A percentile compares a stretch with the other conserved stretches of the same genome.
Conservation (phyloP, 2,329 filamentous ascomycete genomes). For the Epichloe coenophiala region DNA sequence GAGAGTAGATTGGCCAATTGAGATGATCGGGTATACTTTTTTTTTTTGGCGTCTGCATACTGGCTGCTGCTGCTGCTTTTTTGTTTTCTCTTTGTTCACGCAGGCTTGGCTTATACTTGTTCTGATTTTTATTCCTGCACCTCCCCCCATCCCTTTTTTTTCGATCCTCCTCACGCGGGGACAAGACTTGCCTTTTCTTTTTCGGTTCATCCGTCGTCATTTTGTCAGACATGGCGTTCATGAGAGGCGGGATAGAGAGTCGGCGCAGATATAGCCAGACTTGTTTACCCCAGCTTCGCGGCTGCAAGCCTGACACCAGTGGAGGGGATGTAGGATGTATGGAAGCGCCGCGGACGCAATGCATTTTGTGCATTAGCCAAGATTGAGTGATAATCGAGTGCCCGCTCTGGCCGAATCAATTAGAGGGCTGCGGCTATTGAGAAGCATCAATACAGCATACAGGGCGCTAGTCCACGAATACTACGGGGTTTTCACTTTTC, state of each 20-base stretch:
- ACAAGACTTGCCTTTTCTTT: background rate
- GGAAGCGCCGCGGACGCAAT: background rate
- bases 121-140: background rate
- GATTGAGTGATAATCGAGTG: background rate
- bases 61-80: background rate
- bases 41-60: constrained; percentile 10
- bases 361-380: constrained; percentile 3
- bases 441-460: constrained; percentile 1
- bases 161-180: background rate
- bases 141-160: background rate
- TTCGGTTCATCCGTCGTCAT: background rate
- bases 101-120: background rate
- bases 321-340: background rate
- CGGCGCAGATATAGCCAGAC: background rate
- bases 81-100: background rate
- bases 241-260: background rate
- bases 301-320: constrained; percentile 2
- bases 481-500: background rate
- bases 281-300: background rate
- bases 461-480: constrained; percentile 1
- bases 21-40: constrained; percentile 3
- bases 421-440: background rate
- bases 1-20: constrained; percentile 2
- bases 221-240: constrained; percentile 4
- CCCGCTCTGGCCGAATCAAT: background rate